These are phyloP conservation scores for Melastoma candidum DNA, from an alignment of 441 rosid genomes.

Conservation along the genomic window DNA sequence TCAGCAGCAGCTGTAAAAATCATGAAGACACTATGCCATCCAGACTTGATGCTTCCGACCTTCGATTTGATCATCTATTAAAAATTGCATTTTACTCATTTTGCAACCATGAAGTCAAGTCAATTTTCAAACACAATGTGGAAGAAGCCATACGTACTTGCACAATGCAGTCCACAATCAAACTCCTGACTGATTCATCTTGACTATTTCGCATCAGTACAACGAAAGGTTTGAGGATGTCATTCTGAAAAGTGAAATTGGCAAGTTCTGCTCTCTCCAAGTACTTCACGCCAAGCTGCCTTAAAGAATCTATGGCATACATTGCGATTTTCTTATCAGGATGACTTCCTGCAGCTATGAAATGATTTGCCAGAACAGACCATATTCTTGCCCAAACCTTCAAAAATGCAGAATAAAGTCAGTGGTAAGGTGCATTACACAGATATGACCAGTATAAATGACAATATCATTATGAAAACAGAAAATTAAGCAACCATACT, in stretches of 20 bases:
- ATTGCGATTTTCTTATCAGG: conserved; percentile 95
- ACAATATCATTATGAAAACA: no score
- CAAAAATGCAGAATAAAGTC: conserved; percentile 19
- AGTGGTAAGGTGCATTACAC: background rate
- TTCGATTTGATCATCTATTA: conserved; percentile 93
- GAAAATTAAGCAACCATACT: no score
- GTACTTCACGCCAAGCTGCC: conserved; percentile 98
- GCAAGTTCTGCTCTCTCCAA: conserved; percentile 96
- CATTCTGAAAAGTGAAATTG: conserved; percentile 97
- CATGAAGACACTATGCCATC: conserved; percentile 99
- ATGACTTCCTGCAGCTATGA: conserved; percentile 97
- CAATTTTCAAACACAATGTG: no score
- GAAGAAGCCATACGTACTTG: conserved; percentile 45
- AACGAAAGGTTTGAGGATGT: conserved; percentile 97
- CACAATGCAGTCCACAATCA: conserved; percentile 97
- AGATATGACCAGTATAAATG: no score
- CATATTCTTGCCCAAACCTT: conserved; percentile 99
- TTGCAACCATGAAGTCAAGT: no score
- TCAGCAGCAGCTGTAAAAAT: conserved; percentile 98
- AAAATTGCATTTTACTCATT: no score
- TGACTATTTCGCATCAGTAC: conserved; percentile 93
- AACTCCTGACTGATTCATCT: conserved; percentile 79
- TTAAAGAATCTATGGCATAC: conserved; percentile 98
- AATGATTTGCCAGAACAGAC: conserved; percentile 97
- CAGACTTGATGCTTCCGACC: conserved; percentile 98